phyloP scores from a whole-genome alignment of 371 early-diverging fungal genomes.

The Mucor mucedo region DNA sequence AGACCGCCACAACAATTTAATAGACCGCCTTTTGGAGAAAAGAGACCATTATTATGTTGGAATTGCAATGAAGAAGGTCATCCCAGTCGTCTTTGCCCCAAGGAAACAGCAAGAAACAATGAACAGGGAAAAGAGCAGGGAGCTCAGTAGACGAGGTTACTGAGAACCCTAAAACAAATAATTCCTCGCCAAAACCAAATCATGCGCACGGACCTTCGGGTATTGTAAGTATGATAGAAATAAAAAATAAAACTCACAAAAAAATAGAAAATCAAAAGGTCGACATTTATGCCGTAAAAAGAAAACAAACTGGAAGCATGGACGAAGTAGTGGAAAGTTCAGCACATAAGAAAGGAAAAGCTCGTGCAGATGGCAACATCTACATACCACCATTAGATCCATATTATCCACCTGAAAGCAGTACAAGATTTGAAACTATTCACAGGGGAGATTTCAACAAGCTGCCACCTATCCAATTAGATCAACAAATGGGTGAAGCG shows the following conservation, averaged over 20 bases:
- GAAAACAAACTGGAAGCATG: not conserved
- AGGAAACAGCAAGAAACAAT: not conserved
- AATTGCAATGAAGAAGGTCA: not conserved
- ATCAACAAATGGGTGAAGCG: not conserved
- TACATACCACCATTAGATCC: too few relatives aligned
- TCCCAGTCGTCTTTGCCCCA: too few relatives aligned
- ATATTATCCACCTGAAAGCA: too few relatives aligned
- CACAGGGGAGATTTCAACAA: too few relatives aligned
- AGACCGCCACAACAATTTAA: too few relatives aligned
- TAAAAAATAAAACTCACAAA: not conserved
- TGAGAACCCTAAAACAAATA: constrained; percentile 5
- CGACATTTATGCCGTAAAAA: not conserved
- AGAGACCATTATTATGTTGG: too few relatives aligned
- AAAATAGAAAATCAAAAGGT: not conserved
- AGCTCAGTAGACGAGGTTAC: constrained; percentile 11
- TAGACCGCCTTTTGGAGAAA: too few relatives aligned
- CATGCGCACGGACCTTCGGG: too few relatives aligned
- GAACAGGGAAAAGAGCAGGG: constrained; percentile 10
- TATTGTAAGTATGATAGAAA: not conserved
- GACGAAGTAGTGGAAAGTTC: not conserved
- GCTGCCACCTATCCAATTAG: not conserved
- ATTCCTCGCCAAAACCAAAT: not conserved
- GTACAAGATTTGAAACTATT: too few relatives aligned
- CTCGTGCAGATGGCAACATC: too few relatives aligned
- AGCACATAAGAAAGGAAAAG: too few relatives aligned